Conservation (phyloP, 441 rosid genomes). For the Kokia cookei region DNA sequence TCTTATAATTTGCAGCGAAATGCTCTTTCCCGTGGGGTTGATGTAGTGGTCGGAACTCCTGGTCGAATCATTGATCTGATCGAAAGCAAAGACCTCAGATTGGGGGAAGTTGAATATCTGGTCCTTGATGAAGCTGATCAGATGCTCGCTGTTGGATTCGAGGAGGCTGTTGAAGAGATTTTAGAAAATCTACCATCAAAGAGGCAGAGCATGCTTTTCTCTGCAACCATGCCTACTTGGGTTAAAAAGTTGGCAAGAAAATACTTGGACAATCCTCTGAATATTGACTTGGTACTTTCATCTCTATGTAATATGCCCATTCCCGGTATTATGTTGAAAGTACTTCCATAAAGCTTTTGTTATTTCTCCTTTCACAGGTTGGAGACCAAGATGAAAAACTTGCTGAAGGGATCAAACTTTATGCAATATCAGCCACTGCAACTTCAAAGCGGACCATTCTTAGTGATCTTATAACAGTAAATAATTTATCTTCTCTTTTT, state of each 20-base stretch:
- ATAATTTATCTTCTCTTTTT: slow-evolving; percentile 9
- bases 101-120: slow-evolving; percentile 86
- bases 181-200: slow-evolving; percentile 78
- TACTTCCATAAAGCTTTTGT: not conserved
- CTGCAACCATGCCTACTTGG: slow-evolving; percentile 99
- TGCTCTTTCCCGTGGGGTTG: slow-evolving; percentile 89
- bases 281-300: slow-evolving; percentile 73
- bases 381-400: slow-evolving; percentile 93
- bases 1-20: slow-evolving; percentile 72
- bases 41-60: slow-evolving; percentile 98
- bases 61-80: slow-evolving; percentile 94
- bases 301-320: not conserved
- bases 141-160: slow-evolving; percentile 99
- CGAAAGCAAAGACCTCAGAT: slow-evolving; percentile 63
- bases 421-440: slow-evolving; percentile 71
- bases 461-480: slow-evolving; percentile 90
- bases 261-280: slow-evolving; percentile 82
- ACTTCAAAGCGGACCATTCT: slow-evolving; percentile 80
- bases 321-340: not conserved
- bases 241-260: slow-evolving; percentile 89
- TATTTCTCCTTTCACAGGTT: slow-evolving; percentile 43
- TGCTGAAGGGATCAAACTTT: slow-evolving; percentile 91
- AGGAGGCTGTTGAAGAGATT: slow-evolving; percentile 91
- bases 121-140: slow-evolving; percentile 99
- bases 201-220: slow-evolving; percentile 97